Conservation (phyloP, 179 eudicot species). For the Corrigiola litoralis region DNA sequence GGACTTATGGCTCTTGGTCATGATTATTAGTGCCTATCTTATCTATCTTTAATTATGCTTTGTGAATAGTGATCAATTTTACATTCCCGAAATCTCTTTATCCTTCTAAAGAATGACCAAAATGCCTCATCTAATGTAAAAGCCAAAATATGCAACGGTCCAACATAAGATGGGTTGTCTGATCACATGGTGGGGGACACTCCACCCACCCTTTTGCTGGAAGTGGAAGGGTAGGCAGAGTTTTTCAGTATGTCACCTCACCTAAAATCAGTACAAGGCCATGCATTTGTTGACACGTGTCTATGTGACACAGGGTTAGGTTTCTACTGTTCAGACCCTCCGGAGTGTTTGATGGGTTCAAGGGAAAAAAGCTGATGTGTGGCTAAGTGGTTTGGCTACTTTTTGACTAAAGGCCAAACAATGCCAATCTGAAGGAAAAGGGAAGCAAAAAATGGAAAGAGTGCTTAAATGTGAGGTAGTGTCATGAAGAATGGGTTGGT, state of each 20-base stretch:
- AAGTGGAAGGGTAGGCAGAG: too few relatives aligned
- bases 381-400: not conserved
- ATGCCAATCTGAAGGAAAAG: not conserved
- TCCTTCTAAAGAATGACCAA: too few relatives aligned
- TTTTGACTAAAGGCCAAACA: slow-evolving; percentile 16
- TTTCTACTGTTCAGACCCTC: not conserved
- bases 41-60: not conserved
- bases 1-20: not conserved
- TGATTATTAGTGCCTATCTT: not conserved
- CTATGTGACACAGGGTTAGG: not conserved
- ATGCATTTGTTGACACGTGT: slow-evolving; percentile 4
- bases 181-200: not conserved
- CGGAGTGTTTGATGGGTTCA: not conserved
- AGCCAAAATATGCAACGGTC: not conserved
- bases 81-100: too few relatives aligned
- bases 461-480: not conserved
- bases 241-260: too few relatives aligned
- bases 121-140: too few relatives aligned
- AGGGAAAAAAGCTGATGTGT: not conserved
- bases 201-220: not conserved
- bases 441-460: not conserved
- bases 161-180: slow-evolving; percentile 1
- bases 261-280: too few relatives aligned
- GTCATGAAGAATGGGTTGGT: not conserved
- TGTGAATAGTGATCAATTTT: too few relatives aligned